Base-by-base conservation (phyloP, 2,329 filamentous ascomycete genomes). In the Trichophyton mentagrophytes region DNA sequence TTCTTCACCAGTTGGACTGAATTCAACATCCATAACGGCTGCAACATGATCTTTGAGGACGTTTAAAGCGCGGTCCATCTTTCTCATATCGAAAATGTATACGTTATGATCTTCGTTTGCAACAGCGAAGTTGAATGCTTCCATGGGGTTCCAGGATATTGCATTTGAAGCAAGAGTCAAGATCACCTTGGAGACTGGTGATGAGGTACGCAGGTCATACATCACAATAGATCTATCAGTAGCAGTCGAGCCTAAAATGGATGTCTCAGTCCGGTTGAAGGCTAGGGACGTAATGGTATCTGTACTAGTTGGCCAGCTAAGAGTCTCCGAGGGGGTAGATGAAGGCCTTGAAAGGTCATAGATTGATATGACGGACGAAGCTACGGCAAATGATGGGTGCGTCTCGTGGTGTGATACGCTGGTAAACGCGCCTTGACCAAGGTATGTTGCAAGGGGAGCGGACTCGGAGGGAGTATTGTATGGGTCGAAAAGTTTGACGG, bases 11-110 rank as follows among this genome's bases (percentile, higher is more conserved):
- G 93, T 97, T 0, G 93, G 92, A 57, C 87, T 91, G 75, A 92
- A 99, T 70, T 96, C 90, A 46, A 99, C 87, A 72, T 95, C 91
- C 89, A 96, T 96, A 25, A 96, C 91, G 20, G 93, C 93, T 6
- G 85, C 83, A 57, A 95, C 90, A 70, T 95, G 90, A 67, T 92
- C 89, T 73, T 92, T 93, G 60, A 95, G 80, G 7, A 96, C 85
- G 70, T 97, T 96, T 63, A 95, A 77, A 0, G 92, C 89, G 64
- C 90, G 85, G 66, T 89, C 85, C 72, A 96, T 87, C 71, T 90
- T 92, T 67, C 93, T 84, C 83, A 95, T 95, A 73, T 99, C 93
- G 69, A 99, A 99, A 63, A 96, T 82, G 70, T 90, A 89, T 65
- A 88, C 82, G 73, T 95, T 95, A 77, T 96, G 92, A 70, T 97